Base-by-base conservation (phyloP, 176 grass and related monocot genomes). In the Bonia amplexicaulis region DNA sequence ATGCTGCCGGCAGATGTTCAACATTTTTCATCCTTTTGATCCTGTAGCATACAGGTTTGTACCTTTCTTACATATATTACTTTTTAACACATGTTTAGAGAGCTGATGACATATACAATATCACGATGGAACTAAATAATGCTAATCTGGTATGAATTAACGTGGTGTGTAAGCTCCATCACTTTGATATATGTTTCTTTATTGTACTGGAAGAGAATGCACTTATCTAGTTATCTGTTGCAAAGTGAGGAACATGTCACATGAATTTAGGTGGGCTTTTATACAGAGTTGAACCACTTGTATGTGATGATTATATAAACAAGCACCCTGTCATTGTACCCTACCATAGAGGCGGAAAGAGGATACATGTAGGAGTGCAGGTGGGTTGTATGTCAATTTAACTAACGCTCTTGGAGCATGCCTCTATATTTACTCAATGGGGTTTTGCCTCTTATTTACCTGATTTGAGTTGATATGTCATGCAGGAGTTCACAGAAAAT, bases 11-110 rank as follows among this genome's bases (percentile, higher is more conserved):
- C 93, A 95, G 83, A 92, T 99, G 96, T 94, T 98, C 83, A 98
- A 98, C 69, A 73, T 98, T 84, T 98, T 98, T 74, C 96, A 98
- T 90, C 96, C 96, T 68, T 98, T 88, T 87, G 96, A 98, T 89
- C 96, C 96, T 78, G 93, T 98, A 80, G 96, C 96, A 83, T 98
- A 95, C 68, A 92, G 93, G 96, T 98, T 78, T 78, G 81, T 66
- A 71, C 62, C n/a, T 67, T 64, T 71, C 11, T 64, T 59, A 81
- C 66, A 74, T 52, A 37, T 45, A 49, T 64, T 53, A 29, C 20
- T 64, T 57, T 68, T 84, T 66, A 59, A 33, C 16, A 44, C 63
- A 23, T 75, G 27, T 76, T 80, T 61, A 47, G 69, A 68, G n/a
- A 70, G 22, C 58, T 33, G 11, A 61, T 46, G 29, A 89, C 61